These are phyloP conservation scores for Cryptococcus deneoformans DNA, from an alignment of 1,284 basidiomycete species.

Conservation along the genomic window DNA sequence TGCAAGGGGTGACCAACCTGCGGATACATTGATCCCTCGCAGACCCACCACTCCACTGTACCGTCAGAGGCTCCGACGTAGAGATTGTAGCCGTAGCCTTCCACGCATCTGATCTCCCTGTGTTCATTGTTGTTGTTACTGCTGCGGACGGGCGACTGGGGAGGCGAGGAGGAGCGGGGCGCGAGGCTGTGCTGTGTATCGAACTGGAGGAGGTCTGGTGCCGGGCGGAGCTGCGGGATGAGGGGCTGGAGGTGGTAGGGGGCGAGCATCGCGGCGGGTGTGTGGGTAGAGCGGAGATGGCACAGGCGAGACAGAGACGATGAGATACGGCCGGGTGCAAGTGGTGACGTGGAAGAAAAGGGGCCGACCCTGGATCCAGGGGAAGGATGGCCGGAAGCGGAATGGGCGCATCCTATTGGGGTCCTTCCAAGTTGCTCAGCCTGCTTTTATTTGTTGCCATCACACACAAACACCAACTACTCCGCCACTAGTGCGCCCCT, in stretches of 20 bases:
- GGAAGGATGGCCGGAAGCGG: background rate
- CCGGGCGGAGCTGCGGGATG: conserved; percentile 36
- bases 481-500: background rate
- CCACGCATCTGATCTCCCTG: conserved; percentile 38
- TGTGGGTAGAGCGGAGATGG: too few relatives aligned
- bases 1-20: conserved; percentile 12
- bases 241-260: conserved; percentile 42
- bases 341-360: background rate
- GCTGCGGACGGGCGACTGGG: conserved; percentile 7
- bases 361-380: background rate
- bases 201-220: conserved; percentile 44
- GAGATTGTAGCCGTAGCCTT: conserved; percentile 47
- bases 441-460: background rate
- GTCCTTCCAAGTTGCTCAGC: background rate
- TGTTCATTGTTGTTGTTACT: background rate
- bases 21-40: conserved; percentile 26
- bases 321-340: too few relatives aligned
- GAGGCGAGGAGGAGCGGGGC: conserved; percentile 14
- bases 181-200: conserved; percentile 4
- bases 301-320: too few relatives aligned
- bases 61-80: conserved; percentile 50
- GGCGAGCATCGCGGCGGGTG: background rate
- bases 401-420: background rate
- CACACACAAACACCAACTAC: background rate
- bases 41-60: conserved; percentile 48